Base-by-base conservation (phyloP, 352 stramenopile genomes). In the Pelagophyceae sp. region DNA sequence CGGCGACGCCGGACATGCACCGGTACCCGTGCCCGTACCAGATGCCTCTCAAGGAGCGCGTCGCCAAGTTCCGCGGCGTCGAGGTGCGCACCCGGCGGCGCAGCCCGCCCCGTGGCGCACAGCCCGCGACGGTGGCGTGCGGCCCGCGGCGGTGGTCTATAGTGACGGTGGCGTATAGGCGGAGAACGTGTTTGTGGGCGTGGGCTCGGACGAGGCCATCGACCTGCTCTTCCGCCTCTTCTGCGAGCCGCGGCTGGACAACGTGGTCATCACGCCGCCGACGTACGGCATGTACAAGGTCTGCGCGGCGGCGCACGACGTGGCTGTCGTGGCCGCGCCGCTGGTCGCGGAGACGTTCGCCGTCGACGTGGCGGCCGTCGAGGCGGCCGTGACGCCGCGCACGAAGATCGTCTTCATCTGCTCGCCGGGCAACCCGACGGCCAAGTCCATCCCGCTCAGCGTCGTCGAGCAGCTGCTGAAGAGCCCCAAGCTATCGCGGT, bases 221-320 rank as follows among this genome's bases (percentile, higher is more conserved):
- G 96, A 99, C 80, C 84, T 99, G 54, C 88, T 99, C 70, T 97
- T 98, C 82, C 92, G 96, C 38, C 94, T 99, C 64, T 96, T 96
- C 77, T 98, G 95, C 80, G 89, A 86, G 31, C 96, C 95, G 45
- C 91, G 92, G 35, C 82, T 92, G 40, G 91, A 95, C 78, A 93
- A 94, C 78, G 96, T 98, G 50, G 80, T 99, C 60, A 97, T 96
- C 79, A 98, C 95, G 31, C 94, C 94, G 6, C 95, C 96, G 3
- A 99, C 95, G 0, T 99, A 99, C 83, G 95, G 95, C 72, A 99
- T 99, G 96, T 99, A 98, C 86, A 96, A 96, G 78, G 96, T 98
- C 54, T 98, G 93, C 80, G 95, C 95, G 72, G 97, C 98, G 82
- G 95, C 98, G 67, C 97, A 99, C 85, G 94, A 99, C 82, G 94